Evolutionary conservation across 163 green algal genomes (phyloP).

Genomic region (Scenedesmus sp.): DNA sequence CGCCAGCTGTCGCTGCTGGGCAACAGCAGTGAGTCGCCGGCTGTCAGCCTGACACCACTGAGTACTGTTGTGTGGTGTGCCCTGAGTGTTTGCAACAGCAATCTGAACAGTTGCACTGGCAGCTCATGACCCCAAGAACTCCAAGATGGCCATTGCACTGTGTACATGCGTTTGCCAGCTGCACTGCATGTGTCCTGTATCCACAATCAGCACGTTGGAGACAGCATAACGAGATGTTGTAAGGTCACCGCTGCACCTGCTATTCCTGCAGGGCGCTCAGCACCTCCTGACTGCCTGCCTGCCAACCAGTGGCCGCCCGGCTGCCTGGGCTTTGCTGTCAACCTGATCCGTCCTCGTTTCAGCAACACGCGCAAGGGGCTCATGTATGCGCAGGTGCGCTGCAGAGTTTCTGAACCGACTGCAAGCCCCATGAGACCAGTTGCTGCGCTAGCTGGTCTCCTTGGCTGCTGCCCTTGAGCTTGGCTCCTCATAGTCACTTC

Average conservation of each 20-base stretch:
- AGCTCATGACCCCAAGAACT: no score
- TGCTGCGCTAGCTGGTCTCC: not conserved
- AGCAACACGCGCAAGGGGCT: constrained; percentile 66
- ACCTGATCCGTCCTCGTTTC: constrained; percentile 76
- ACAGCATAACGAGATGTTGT: not conserved
- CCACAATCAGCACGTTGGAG: not conserved
- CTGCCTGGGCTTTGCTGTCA: constrained; percentile 81
- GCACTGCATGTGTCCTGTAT: not conserved
- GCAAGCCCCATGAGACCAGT: no score
- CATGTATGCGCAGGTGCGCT: constrained; percentile 63
- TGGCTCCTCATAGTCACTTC: not conserved
- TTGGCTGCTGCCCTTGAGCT: not conserved
- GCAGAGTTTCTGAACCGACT: no score
- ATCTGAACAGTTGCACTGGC: no score
- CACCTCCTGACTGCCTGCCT: constrained; percentile 42
- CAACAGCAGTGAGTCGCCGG: not conserved
- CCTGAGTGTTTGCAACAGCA: no score
- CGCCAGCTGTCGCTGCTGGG: constrained; percentile 34
- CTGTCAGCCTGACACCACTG: not conserved
- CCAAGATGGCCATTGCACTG: no score
- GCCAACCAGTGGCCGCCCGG: constrained; percentile 74
- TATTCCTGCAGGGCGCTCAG: constrained; percentile 7
- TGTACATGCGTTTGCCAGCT: no score
- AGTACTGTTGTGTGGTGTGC: no score
- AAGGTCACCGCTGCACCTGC: not conserved